phyloP scores from a whole-genome alignment of 2,329 filamentous ascomycete species.

The Phymatotrichopsis omnivora region DNA sequence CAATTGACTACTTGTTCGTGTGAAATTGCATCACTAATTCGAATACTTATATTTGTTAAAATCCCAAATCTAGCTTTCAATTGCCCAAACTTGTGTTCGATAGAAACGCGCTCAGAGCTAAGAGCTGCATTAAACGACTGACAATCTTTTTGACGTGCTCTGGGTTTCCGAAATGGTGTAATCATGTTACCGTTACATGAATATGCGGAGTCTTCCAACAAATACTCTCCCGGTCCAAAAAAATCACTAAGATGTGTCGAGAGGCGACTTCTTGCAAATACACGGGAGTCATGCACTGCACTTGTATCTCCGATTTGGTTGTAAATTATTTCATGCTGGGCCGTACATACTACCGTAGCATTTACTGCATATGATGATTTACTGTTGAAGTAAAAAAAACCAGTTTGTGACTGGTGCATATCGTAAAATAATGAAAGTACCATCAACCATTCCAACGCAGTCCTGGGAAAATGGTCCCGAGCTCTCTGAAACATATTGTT shows the following conservation, averaged over 20 bases:
- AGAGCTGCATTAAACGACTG: slow-evolving; percentile 2
- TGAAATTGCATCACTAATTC: neutral
- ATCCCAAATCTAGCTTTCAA: slow-evolving; percentile 3
- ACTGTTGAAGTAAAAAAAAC: neutral
- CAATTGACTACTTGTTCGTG: neutral
- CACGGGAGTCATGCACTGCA: neutral
- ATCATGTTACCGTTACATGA: neutral
- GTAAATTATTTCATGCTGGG: neutral
- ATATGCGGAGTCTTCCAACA: slow-evolving; percentile 3
- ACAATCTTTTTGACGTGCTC: neutral
- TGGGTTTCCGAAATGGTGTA: neutral
- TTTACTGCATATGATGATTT: neutral
- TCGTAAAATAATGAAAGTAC: neutral
- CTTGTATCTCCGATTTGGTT: neutral
- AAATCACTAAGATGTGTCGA: neutral
- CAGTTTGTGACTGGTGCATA: neutral
- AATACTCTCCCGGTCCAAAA: neutral
- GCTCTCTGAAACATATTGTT: neutral
- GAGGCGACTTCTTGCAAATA: neutral
- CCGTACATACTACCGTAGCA: neutral
- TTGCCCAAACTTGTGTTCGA: slow-evolving; percentile 3
- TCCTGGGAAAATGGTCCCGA: neutral
- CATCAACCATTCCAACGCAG: slow-evolving; percentile 2
- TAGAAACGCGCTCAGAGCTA: neutral
- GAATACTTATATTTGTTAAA: neutral